phyloP scores from a whole-genome alignment of 1,139 yeast genomes.

The Nakaseomyces glabratus region DNA sequence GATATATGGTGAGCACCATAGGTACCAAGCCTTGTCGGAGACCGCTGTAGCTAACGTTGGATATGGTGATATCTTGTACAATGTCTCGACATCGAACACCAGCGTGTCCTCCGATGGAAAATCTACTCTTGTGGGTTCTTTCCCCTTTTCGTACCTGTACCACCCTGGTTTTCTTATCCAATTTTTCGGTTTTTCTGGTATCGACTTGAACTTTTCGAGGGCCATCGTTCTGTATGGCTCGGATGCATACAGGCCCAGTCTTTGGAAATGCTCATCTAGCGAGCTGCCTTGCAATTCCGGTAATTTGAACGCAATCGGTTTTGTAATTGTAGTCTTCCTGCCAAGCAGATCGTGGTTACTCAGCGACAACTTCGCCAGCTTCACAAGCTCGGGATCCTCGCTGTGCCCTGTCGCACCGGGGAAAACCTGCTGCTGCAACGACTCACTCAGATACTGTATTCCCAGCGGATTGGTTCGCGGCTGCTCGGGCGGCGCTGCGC shows the following conservation, averaged over 20 bases:
- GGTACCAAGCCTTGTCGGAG: constrained; percentile 78
- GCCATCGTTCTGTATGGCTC: constrained; percentile 50
- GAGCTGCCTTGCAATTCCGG: constrained; percentile 64
- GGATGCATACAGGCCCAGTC: constrained; percentile 51
- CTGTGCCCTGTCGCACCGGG: constrained; percentile 26
- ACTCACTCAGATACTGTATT: constrained; percentile 58
- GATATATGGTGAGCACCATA: constrained; percentile 87
- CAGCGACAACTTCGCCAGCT: constrained; percentile 56
- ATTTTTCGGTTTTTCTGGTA: constrained; percentile 43
- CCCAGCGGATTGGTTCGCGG: constrained; percentile 62
- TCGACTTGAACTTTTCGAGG: constrained; percentile 35
- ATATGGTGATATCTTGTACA: constrained; percentile 65
- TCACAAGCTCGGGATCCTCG: constrained; percentile 37
- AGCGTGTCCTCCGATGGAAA: constrained; percentile 57
- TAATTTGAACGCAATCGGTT: constrained; percentile 53
- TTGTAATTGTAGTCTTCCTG: constrained; percentile 57
- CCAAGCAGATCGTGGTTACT: constrained; percentile 61
- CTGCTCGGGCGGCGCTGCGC: constrained; percentile 17
- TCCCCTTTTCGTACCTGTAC: constrained; percentile 57
- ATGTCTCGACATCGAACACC: constrained; percentile 84
- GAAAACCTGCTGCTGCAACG: constrained; percentile 53
- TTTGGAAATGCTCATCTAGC: constrained; percentile 78
- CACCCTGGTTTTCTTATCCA: constrained; percentile 71
- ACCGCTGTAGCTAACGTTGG: constrained; percentile 80
- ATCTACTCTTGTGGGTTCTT: constrained; percentile 48